phyloP scores from a whole-genome alignment of 441 rosid genomes.

The Pelargonium myrrhifolium region DNA sequence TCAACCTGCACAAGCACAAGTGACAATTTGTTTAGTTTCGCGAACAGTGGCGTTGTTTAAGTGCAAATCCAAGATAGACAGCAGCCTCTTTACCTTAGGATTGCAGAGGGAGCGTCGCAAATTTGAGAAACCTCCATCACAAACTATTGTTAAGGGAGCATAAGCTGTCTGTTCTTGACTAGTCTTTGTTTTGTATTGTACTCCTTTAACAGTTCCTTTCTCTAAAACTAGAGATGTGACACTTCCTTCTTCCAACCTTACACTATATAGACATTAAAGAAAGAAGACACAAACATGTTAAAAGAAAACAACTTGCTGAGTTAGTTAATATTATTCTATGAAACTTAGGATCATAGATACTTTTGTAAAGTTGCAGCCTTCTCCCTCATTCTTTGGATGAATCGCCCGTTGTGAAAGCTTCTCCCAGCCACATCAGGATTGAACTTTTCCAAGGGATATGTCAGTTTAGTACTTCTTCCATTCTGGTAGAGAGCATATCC shows the following conservation, averaged over 20 bases:
- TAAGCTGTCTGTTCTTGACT: background rate
- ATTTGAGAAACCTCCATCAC: constrained; percentile 3
- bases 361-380: constrained; percentile 1
- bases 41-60: no score
- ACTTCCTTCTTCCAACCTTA: background rate
- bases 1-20: background rate
- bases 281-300: no score
- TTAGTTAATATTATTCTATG: no score
- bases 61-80: background rate
- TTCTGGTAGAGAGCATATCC: background rate
- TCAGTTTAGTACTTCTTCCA: background rate
- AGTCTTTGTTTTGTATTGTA: background rate
- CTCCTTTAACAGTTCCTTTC: background rate
- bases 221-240: background rate
- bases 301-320: no score
- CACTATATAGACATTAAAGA: background rate
- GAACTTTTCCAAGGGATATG: background rate
- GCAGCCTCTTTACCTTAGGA: background rate
- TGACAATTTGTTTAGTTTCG: no score
- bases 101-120: background rate
- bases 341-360: background rate
- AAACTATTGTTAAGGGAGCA: constrained; percentile 1
- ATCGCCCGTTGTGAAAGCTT: constrained; percentile 1
- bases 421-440: background rate
- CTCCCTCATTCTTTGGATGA: background rate